Evolutionary conservation across 768 basidiomycete genomes (phyloP).

Genomic region (Trametes sanguinea): DNA sequence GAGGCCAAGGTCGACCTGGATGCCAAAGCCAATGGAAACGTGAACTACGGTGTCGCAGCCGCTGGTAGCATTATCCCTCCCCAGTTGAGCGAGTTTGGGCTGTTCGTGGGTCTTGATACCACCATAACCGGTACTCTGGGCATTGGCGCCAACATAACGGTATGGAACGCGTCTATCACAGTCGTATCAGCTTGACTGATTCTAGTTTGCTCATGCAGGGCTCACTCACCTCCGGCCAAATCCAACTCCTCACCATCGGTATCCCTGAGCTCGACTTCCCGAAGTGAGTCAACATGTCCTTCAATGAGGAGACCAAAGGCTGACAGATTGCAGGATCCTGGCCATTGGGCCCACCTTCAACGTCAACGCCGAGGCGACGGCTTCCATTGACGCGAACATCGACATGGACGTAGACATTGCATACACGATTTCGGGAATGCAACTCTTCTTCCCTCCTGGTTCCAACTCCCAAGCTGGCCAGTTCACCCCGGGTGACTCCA

Average conservation of each 20-base stretch:
- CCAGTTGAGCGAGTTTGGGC: constrained; percentile 14
- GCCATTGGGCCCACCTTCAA: constrained; percentile 50
- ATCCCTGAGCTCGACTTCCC: constrained; percentile 54
- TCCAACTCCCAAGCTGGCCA: constrained; percentile 23
- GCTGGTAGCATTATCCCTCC: constrained; percentile 47
- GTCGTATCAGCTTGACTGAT: not conserved
- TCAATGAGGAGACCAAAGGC: not conserved
- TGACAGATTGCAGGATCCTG: constrained; percentile 39
- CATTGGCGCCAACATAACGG: constrained; percentile 41
- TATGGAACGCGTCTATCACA: constrained; percentile 21
- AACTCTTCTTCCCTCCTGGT: constrained; percentile 47
- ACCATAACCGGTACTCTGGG: constrained; percentile 42
- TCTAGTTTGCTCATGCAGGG: constrained; percentile 30
- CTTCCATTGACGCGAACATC: constrained; percentile 38
- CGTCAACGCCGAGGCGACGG: constrained; percentile 37
- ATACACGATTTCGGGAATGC: constrained; percentile 44
- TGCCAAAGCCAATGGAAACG: constrained; percentile 37
- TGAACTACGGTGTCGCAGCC: constrained; percentile 43
- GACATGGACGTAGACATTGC: constrained; percentile 46
- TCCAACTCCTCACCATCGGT: constrained; percentile 43
- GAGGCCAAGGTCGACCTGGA: constrained; percentile 28
- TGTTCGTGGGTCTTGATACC: constrained; percentile 37
- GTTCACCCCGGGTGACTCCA: constrained; percentile 28
- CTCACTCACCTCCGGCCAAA: constrained; percentile 44
- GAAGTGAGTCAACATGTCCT: constrained; percentile 36